Conservation (phyloP, 495 filamentous ascomycete genomes). For the Penicillium verhagenii region DNA sequence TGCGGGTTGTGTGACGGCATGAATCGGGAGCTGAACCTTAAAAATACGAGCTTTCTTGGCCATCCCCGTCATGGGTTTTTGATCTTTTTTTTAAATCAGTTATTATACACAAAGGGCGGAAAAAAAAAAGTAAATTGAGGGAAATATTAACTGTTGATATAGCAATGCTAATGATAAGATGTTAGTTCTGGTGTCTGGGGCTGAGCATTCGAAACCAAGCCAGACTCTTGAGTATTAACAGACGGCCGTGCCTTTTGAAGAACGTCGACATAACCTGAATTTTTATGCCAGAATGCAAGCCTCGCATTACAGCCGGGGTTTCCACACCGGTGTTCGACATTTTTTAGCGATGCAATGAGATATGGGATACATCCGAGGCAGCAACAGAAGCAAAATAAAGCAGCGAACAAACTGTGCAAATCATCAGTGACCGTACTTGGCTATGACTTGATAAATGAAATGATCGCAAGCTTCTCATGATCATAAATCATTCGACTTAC, state of each 20-base stretch:
- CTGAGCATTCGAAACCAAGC: neutral
- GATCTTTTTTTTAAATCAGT: neutral
- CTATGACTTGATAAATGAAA: too few relatives aligned
- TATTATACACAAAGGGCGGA: too few relatives aligned
- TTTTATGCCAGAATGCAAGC: constrained; percentile 54
- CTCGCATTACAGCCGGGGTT: constrained; percentile 45
- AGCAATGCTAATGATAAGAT: too few relatives aligned
- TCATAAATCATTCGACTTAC: constrained; percentile 31
- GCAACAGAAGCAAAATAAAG: constrained; percentile 42
- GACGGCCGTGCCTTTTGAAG: constrained; percentile 21
- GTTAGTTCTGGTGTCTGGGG: neutral
- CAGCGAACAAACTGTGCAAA: constrained; percentile 47
- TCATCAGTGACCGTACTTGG: constrained; percentile 1
- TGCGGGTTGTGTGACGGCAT: neutral
- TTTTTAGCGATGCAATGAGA: constrained; percentile 49
- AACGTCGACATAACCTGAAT: constrained; percentile 46
- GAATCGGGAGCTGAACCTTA: neutral
- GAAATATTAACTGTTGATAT: too few relatives aligned
- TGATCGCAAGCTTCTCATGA: neutral
- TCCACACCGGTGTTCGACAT: constrained; percentile 52
- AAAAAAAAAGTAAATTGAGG: too few relatives aligned
- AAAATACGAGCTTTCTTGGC: neutral
- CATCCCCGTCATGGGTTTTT: neutral
- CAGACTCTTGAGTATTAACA: neutral
- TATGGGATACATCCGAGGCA: constrained; percentile 56